Conservation (phyloP, 116 monocot genomes). For the Dioscorea cayenensis region DNA sequence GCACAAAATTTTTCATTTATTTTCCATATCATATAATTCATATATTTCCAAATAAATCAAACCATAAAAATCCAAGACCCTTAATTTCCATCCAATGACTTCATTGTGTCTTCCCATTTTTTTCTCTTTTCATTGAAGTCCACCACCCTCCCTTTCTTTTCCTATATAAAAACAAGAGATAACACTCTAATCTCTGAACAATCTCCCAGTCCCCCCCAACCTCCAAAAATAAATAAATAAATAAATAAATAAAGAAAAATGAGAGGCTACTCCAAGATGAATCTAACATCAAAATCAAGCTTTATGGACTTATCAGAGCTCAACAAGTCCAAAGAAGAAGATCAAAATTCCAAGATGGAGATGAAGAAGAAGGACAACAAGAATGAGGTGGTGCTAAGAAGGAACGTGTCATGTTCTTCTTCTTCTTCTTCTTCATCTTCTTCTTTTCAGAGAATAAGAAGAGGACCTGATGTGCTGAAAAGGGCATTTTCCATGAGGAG, state of each 20-base stretch:
- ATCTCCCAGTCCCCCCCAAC: too few relatives aligned
- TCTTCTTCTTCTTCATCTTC: slow-evolving; percentile 14
- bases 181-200: too few relatives aligned
- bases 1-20: too few relatives aligned
- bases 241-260: neutral
- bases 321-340: neutral
- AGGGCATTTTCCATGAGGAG: slow-evolving; percentile 29
- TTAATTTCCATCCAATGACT: too few relatives aligned
- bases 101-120: too few relatives aligned
- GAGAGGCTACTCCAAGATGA: slow-evolving; percentile 3
- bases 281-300: slow-evolving; percentile 6
- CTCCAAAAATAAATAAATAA: too few relatives aligned
- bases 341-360: neutral
- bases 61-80: too few relatives aligned
- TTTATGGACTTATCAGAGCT: slow-evolving; percentile 12
- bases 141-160: too few relatives aligned
- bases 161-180: too few relatives aligned
- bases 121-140: too few relatives aligned
- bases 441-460: slow-evolving; percentile 23
- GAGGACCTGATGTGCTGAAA: neutral
- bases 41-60: too few relatives aligned
- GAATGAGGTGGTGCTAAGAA: neutral
- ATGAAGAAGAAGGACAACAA: neutral
- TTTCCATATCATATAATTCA: too few relatives aligned
- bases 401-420: slow-evolving; percentile 27